These are phyloP conservation scores for Candida broadrunensis DNA, from an alignment of 805 yeast species.

Conservation along the genomic window DNA sequence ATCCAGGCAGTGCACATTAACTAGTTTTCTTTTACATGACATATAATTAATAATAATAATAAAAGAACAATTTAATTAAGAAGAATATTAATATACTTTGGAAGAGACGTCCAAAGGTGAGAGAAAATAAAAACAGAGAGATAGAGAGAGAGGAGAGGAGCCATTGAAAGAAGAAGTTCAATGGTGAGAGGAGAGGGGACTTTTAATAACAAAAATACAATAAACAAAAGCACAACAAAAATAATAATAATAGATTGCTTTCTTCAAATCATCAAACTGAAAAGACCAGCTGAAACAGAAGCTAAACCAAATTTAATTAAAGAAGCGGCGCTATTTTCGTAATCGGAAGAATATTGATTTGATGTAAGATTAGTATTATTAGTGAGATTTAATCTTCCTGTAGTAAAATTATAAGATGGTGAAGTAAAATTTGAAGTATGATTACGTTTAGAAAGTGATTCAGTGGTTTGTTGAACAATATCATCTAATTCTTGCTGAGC, in stretches of 20 bases:
- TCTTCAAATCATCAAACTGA: background rate
- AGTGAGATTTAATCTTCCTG: background rate
- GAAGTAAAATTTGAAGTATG: background rate
- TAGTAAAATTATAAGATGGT: background rate
- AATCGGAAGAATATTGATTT: constrained; percentile 4
- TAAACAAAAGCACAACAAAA: background rate
- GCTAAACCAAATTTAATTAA: background rate
- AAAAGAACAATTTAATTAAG: no score
- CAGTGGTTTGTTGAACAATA: background rate
- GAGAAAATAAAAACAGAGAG: background rate
- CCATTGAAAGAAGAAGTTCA: background rate
- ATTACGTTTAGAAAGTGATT: background rate
- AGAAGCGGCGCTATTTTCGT: constrained; percentile 3
- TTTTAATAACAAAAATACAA: background rate
- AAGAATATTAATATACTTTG: background rate
- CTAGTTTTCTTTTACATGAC: no score
- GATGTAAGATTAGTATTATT: background rate
- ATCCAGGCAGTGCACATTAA: no score
- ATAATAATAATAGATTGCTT: background rate
- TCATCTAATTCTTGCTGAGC: background rate
- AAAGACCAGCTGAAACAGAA: background rate
- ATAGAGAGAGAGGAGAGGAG: background rate
- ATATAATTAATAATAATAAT: no score
- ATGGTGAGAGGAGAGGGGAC: background rate
- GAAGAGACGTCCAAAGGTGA: constrained; percentile 6